phyloP scores from a whole-genome alignment of 345 rosid species.

The Erodium maritimum region DNA sequence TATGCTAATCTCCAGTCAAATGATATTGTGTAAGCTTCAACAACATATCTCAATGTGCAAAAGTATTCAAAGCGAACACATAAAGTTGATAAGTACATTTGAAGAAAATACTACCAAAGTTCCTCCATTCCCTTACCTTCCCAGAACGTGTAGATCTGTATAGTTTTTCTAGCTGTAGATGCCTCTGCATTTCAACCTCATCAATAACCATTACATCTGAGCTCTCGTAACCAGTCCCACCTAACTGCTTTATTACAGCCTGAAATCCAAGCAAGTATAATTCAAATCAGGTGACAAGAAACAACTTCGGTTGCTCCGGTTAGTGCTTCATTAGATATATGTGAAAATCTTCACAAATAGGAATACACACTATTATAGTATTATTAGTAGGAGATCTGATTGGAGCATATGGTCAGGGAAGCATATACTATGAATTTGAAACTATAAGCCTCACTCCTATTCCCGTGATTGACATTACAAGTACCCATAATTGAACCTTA shows the following conservation, averaged over 20 bases:
- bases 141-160: slow-evolving; percentile 73
- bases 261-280: slow-evolving; percentile 19
- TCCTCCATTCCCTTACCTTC: slow-evolving; percentile 31
- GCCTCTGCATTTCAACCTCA: slow-evolving; percentile 89
- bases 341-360: no score
- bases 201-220: slow-evolving; percentile 82
- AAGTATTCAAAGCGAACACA: no score
- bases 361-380: neutral
- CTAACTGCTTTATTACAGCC: slow-evolving; percentile 95
- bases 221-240: slow-evolving; percentile 83
- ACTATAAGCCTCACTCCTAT: no score
- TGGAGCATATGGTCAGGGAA: neutral
- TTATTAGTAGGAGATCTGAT: neutral
- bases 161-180: slow-evolving; percentile 81
- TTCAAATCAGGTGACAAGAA: neutral
- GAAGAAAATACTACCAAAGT: no score
- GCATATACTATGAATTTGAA: no score
- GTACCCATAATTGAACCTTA: no score
- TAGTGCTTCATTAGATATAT: no score
- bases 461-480: no score
- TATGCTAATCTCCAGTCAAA: no score
- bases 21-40: no score
- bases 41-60: no score
- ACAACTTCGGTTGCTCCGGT: no score
- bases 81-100: neutral